phyloP scores from a whole-genome alignment of 2,329 filamentous ascomycete species.

The Epichloe amarillans region DNA sequence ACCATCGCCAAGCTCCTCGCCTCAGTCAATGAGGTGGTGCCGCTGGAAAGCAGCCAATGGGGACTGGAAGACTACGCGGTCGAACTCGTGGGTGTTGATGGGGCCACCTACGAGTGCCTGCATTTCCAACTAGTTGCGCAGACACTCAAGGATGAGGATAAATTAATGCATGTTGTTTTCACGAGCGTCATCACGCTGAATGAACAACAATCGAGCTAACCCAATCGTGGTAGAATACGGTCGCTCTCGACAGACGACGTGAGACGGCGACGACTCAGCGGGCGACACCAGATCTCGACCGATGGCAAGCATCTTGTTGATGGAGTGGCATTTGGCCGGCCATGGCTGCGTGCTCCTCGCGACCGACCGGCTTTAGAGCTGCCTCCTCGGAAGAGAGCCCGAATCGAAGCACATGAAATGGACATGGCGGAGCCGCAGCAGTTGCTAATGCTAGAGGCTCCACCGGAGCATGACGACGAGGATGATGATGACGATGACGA shows the following conservation, averaged over 20 bases:
- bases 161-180: slow-evolving; percentile 54
- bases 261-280: slow-evolving; percentile 56
- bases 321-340: slow-evolving; percentile 70
- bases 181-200: neutral
- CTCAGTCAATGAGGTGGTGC: slow-evolving; percentile 65
- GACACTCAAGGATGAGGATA: slow-evolving; percentile 69
- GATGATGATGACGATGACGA: slow-evolving; percentile 18
- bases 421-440: slow-evolving; percentile 15
- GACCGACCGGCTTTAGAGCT: slow-evolving; percentile 56
- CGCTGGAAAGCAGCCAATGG: slow-evolving; percentile 71
- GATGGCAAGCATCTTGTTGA: slow-evolving; percentile 76
- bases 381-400: slow-evolving; percentile 57
- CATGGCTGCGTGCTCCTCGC: slow-evolving; percentile 45
- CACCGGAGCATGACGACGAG: slow-evolving; percentile 19
- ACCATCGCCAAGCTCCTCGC: slow-evolving; percentile 68
- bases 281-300: slow-evolving; percentile 65
- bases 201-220: neutral
- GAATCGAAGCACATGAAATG: slow-evolving; percentile 29
- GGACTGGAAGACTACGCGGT: slow-evolving; percentile 83
- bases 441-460: slow-evolving; percentile 21
- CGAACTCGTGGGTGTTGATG: slow-evolving; percentile 45
- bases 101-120: slow-evolving; percentile 67
- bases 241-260: slow-evolving; percentile 65
- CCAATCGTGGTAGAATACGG: slow-evolving; percentile 46
- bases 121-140: slow-evolving; percentile 65